Evolutionary conservation across 805 yeast genomes (phyloP), one percentile per base, ranked within the genome.

Genomic region (Starmerella tilneyi): DNA sequence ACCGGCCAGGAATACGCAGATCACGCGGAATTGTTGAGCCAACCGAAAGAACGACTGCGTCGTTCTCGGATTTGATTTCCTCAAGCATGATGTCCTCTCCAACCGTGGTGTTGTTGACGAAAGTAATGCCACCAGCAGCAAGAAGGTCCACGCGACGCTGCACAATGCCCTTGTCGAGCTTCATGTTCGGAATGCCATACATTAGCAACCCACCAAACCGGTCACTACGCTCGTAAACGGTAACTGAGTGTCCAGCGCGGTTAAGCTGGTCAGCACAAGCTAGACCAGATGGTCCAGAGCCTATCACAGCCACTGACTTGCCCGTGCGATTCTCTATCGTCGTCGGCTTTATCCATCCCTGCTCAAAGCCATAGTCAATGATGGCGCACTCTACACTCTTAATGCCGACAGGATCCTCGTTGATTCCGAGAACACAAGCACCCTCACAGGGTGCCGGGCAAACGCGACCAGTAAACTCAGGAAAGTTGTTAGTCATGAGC

Each of bases 381-480:
- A 89, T 92, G 52, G 96, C 89, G 62, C 94, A 81, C 68, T 89
- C 98, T 54, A 89, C 81, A 17, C 94, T 82, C 68, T 89, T 89
- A 67, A 89, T 89, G 58, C 96, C 96, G 57, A 92, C 97, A 21
- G 97, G 94, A 56, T 83, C 92, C 54, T 82, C 94, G 64, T 80
- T 85, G 57, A 92, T 85, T 39, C 96, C 95, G 58, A 92, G 73
- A 27, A 85, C 89, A 67, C 94, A 82, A 3, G 97, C 95, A 57
- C 96, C 96, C 66, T 88, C 94, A 71, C 98, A 89, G 53, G 98
- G 98, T 50, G 97, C 97, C 19, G 98, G 98, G 69, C 98, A 89
- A 52, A 89, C 89, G 68, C 96, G 79, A 50, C 96, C 95, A 49
- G 97, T 89, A 61, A 92, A 89, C 68, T 92, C 97, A 19, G 97